Evolutionary conservation across 1,284 basidiomycete genomes (phyloP).

Genomic region (Leccinum brunneo-olivaceum): DNA sequence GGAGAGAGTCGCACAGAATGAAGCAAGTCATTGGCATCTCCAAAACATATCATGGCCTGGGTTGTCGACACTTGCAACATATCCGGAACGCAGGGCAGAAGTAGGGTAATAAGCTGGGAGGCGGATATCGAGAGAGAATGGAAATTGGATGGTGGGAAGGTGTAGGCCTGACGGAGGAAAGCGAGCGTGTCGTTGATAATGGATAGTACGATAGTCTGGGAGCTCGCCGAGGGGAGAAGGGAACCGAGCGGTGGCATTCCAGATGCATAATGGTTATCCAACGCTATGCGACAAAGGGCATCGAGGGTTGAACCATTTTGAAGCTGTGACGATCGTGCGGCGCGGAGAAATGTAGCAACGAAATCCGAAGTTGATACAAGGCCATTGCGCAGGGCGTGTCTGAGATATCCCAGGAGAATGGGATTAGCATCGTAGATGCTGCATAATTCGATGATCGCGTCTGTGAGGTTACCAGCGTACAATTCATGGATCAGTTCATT

Average conservation of each 20-base stretch:
- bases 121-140: conserved; percentile 55
- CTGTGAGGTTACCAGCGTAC: conserved; percentile 31
- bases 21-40: conserved; percentile 51
- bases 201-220: conserved; percentile 41
- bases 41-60: conserved; percentile 49
- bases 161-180: conserved; percentile 50
- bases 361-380: conserved; percentile 53
- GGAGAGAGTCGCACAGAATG: conserved; percentile 43
- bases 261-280: conserved; percentile 56
- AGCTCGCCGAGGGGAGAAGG: conserved; percentile 43
- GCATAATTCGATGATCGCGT: conserved; percentile 61
- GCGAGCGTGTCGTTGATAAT: conserved; percentile 55
- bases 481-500: conserved; percentile 3
- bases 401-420: conserved; percentile 55
- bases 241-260: conserved; percentile 48
- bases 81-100: conserved; percentile 54
- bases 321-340: conserved; percentile 40
- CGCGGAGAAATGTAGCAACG: conserved; percentile 47
- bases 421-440: conserved; percentile 60
- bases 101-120: conserved; percentile 53
- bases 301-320: conserved; percentile 60
- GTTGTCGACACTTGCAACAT: conserved; percentile 52
- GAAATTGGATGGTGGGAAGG: conserved; percentile 52
- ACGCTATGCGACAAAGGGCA: conserved; percentile 56
- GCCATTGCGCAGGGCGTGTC: conserved; percentile 47